Evolutionary conservation across 805 yeast species (phyloP), one percentile per base, ranked within the genome.

Genomic region (Wickerhamomyces sydowiorum): DNA sequence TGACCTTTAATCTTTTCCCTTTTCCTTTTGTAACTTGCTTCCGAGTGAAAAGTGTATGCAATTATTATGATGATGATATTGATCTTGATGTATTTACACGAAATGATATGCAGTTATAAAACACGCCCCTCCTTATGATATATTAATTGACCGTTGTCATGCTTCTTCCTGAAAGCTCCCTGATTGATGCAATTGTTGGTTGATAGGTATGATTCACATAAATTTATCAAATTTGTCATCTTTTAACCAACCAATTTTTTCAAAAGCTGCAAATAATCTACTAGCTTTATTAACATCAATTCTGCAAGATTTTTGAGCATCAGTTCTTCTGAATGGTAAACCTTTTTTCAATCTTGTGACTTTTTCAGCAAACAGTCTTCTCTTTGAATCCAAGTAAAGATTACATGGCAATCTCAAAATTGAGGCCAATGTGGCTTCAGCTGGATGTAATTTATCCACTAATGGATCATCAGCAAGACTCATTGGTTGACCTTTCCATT

Each of bases 401-500:
- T 82, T 85, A 44, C 89, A 83, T 9, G 97, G 96, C 50, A 91
- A 72, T 60, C 99, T 75, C 56, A 91, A 72, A n/a, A 82, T 84
- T 15, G 95, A 83, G 5, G 98, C 97, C 47, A 91, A 70, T 33
- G 75, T 72, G 14, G 84, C 74, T 65, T 91, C 99, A 5, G 96
- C 96, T 1, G 97, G 97, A 63, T 91, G 97, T 50, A 93, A 72
- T 53, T 81, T 74, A 37, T 66, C 66, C 39, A 75, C 63, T 51
- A 86, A 73, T 18, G 96, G 95, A 63, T 93, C 98, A 25, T 64
- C 55, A 15, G 82, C 71, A 43, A 91, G 73, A 61, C 86, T 95
- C 96, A 91, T 89, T 29, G 97, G 95, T 54, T 89, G 95, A 10
- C 98, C 99, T 67, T 90, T 91, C 99, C 99, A 91, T 62, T 91